Conservation (phyloP, 306 rosid species). For the Dryas drummondii region DNA sequence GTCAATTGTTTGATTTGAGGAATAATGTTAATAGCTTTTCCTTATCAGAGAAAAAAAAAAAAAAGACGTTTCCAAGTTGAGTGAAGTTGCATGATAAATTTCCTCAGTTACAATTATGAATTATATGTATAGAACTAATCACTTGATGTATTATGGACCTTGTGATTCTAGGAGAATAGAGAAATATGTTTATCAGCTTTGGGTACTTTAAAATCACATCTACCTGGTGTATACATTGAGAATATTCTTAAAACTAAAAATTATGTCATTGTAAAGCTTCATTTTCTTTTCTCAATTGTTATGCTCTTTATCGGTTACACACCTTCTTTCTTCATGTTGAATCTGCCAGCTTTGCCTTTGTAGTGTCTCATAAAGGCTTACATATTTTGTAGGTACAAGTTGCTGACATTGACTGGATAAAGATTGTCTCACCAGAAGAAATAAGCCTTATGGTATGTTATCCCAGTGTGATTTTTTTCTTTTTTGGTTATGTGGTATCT, state of each 20-base stretch:
- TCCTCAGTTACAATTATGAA: background rate
- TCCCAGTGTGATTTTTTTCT: background rate
- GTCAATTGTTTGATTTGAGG: background rate
- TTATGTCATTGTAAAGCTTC: background rate
- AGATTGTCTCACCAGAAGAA: slow-evolving; percentile 64
- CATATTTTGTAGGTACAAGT: slow-evolving; percentile 72
- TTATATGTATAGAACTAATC: background rate
- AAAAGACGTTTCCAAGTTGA: background rate
- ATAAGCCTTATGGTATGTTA: slow-evolving; percentile 71
- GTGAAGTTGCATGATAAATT: background rate
- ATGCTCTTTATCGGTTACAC: slow-evolving; percentile 1
- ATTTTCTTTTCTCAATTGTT: background rate
- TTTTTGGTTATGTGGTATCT: background rate
- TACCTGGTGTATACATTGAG: background rate
- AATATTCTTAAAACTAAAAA: background rate
- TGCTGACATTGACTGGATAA: slow-evolving; percentile 88
- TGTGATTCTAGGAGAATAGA: background rate
- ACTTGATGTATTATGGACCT: background rate
- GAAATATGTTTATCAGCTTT: background rate
- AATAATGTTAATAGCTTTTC: no score
- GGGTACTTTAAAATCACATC: background rate
- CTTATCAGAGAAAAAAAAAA: no score
- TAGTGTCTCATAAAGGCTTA: slow-evolving; percentile 19
- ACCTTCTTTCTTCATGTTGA: background rate
- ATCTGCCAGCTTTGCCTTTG: slow-evolving; percentile 5